Conservation (phyloP, 306 rosid species). For the Prunus mongolica region DNA sequence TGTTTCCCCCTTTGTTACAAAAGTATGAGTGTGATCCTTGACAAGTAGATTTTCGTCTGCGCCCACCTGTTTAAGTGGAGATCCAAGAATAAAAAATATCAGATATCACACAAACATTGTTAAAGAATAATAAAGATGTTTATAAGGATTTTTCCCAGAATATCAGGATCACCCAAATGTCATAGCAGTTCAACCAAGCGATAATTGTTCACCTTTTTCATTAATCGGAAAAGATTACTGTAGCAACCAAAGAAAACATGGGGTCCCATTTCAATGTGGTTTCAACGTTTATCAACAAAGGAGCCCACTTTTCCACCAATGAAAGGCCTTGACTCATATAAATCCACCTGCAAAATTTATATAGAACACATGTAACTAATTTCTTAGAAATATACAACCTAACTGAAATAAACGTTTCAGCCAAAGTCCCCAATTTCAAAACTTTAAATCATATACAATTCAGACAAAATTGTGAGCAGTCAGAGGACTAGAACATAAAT, state of each 20-base stretch:
- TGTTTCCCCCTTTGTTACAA: slow-evolving; percentile 88
- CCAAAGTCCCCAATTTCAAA: slow-evolving; percentile 11
- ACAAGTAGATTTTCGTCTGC: slow-evolving; percentile 83
- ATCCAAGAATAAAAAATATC: slow-evolving; percentile 5
- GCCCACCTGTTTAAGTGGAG: slow-evolving; percentile 62
- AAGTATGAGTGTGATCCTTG: slow-evolving; percentile 95
- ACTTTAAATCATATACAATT: not conserved
- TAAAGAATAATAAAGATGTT: not conserved
- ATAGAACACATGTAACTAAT: not conserved
- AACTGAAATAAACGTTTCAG: not conserved
- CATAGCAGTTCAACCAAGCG: slow-evolving; percentile 15
- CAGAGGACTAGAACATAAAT: not conserved
- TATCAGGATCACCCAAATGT: not conserved
- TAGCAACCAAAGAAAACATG: slow-evolving; percentile 98
- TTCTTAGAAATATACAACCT: slow-evolving; percentile 9
- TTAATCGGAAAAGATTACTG: slow-evolving; percentile 84
- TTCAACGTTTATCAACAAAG: slow-evolving; percentile 81
- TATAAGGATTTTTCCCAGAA: too few relatives aligned
- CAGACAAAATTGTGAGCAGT: not conserved
- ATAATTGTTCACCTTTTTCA: slow-evolving; percentile 73
- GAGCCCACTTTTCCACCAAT: slow-evolving; percentile 98
- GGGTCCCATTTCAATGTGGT: slow-evolving; percentile 96
- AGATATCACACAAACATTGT: not conserved
- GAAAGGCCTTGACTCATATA: slow-evolving; percentile 82
- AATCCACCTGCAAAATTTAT: slow-evolving; percentile 72